Base-by-base conservation (phyloP, 495 filamentous ascomycete genomes). In the Talaromyces ruber region DNA sequence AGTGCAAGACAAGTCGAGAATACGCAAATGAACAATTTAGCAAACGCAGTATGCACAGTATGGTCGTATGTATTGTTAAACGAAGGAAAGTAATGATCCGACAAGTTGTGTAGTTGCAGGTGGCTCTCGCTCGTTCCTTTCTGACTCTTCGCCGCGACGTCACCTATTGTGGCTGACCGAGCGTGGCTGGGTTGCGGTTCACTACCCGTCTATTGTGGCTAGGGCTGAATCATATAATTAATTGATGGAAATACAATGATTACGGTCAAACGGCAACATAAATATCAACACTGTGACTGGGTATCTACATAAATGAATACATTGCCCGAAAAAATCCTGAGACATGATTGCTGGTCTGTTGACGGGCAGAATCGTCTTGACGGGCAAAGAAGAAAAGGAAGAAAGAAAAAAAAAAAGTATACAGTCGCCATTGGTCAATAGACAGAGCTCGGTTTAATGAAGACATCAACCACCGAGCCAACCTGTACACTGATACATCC, bases 231-330 rank as follows among this genome's bases (percentile, higher is more conserved):
- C 34, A 16, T 39, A 4, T 14, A 37, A 6, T 39, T 39, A 34
- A 11, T 1, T 34, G 9, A 34, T 34, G 4, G 4, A 34, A 12
- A 34, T 34, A 34, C 30, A 34, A 32, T 32, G 11, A 34, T 34
- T 12, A 1, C 12, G 30, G 30, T 34, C 11, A 11, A n/a, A n/a
- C n/a, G n/a, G n/a, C n/a, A 39, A 39, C 34, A 54, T 24, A n/a
- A 22, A 57, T 21, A 32, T 57, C 3, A 34, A 57, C 29, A 57
- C 6, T 53, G 22, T 16, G 18, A 57, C 25, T 50, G 59, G 59
- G 59, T 60, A 60, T 60, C 59, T 60, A 60, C 59, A 60, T 60
- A 60, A 43, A 60, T 32, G 29, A 60, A 50, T 60, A 60, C 37
- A 60, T 24, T 14, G 21, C 51, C 51, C 51, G 51, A 47, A 22